Base-by-base conservation (phyloP, 2,329 filamentous ascomycete genomes). In the Diplodia seriata region DNA sequence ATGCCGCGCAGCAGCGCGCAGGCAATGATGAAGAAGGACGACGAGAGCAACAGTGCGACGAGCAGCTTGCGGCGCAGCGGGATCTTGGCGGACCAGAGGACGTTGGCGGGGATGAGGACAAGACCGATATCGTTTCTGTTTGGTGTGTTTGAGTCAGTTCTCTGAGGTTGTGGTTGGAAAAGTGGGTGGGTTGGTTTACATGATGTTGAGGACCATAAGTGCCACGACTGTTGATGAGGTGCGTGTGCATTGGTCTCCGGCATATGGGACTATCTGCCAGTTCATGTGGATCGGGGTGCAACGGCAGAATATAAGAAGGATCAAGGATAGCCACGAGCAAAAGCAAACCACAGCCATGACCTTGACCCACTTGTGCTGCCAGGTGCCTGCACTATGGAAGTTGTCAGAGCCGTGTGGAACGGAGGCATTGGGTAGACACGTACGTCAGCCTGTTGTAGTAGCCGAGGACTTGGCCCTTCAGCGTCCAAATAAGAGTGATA, bases 401-500 rank as follows among this genome's bases (percentile, higher is more conserved):
- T 26, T 20, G 57, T 50, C 26, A 62, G 57, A 20, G 7, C 5
- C 2, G 0, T 7, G 15, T 18, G 20, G 12, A 26, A 14, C 5
- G 2, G 8, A 14, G 38, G 8, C 2, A 11, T 1, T 31, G 1
- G 6, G 7, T 26, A 11, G 2, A 47, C 14, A 71, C 78, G 56
- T 74, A 82, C 80, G 81, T 83, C 69, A 83, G 75, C 51, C 81
- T 76, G 56, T 76, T 74, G 69, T 80, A 82, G 68, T 82, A 80
- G 68, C 77, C 82, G n/a, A 82, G 70, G 72, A 82, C 80, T 69
- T 78, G 79, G 5, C 76, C 79, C 68, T 83, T 83, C 29, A 83
- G 72, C 4, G 56, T 75, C 79, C 81, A 83, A 20, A 83, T 81
- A 18, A 83, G 70, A 4, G 77, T 78, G 7, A 80, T 74, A 66